Conservation (phyloP, 371 early-diverging fungal species). For the Rhizopus delemar region DNA sequence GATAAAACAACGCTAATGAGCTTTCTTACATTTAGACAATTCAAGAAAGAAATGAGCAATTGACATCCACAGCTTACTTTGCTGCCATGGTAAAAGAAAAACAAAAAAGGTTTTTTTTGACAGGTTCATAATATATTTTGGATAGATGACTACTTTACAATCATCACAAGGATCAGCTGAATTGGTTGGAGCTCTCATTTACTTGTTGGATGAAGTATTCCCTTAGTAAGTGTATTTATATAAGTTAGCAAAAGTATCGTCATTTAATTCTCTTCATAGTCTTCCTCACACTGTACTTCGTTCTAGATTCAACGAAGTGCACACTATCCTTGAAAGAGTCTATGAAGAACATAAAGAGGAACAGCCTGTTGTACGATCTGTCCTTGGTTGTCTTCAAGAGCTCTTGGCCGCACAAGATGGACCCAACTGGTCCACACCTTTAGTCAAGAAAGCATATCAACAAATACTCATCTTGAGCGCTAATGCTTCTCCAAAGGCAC, state of each 20-base stretch:
- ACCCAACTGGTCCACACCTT: constrained; percentile 70
- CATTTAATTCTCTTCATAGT: constrained; percentile 25
- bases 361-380: constrained; percentile 77
- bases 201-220: constrained; percentile 81
- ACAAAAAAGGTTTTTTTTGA: neutral
- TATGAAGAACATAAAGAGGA: constrained; percentile 64
- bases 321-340: constrained; percentile 56
- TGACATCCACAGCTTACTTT: constrained; percentile 84
- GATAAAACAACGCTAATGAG: neutral
- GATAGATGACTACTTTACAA: constrained; percentile 73
- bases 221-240: constrained; percentile 60
- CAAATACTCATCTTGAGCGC: constrained; percentile 74
- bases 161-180: constrained; percentile 48
- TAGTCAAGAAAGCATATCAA: constrained; percentile 69
- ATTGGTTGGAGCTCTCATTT: constrained; percentile 70
- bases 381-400: constrained; percentile 79
- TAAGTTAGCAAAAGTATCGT: neutral
- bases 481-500: constrained; percentile 83
- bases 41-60: constrained; percentile 66
- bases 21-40: constrained; percentile 58
- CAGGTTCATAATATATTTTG: neutral
- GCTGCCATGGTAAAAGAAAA: constrained; percentile 73
- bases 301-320: constrained; percentile 64
- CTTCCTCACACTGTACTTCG: constrained; percentile 64
- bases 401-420: constrained; percentile 82